These are phyloP conservation scores for Magnaporthiopsis poae DNA, from an alignment of 2,329 filamentous ascomycete species.

Conservation along the genomic window DNA sequence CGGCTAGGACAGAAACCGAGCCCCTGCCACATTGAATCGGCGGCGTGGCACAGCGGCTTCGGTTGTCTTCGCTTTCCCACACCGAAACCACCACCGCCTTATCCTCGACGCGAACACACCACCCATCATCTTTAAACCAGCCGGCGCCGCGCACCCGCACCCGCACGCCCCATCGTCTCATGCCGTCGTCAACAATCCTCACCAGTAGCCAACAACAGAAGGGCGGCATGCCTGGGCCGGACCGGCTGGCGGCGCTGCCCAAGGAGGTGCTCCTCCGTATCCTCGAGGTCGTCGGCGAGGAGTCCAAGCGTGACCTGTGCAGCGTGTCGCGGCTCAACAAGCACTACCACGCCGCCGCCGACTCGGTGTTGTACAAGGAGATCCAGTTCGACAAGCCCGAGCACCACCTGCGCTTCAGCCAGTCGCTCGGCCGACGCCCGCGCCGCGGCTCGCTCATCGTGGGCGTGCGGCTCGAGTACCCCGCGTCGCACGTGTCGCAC, in stretches of 20 bases:
- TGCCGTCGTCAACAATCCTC: not conserved
- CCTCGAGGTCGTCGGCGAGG: constrained; percentile 24
- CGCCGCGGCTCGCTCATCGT: constrained; percentile 30
- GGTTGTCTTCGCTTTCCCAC: too few species aligned
- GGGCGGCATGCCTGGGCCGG: constrained; percentile 2
- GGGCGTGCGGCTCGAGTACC: constrained; percentile 30
- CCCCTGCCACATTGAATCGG: too few species aligned
- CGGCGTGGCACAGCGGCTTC: too few species aligned
- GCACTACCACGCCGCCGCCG: constrained; percentile 33
- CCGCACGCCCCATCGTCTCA: not conserved
- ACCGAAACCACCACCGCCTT: too few species aligned
- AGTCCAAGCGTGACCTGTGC: constrained; percentile 30
- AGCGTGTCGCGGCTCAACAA: constrained; percentile 33
- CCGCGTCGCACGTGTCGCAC: constrained; percentile 32
- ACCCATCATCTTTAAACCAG: not conserved
- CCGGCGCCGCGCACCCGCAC: too few species aligned
- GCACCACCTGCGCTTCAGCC: constrained; percentile 37
- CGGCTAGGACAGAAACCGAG: too few species aligned
- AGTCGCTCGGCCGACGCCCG: constrained; percentile 35
- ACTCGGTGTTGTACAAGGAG: constrained; percentile 36
- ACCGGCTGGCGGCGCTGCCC: constrained; percentile 23
- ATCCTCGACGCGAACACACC: too few species aligned
- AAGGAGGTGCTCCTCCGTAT: constrained; percentile 31
- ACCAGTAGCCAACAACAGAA: too few species aligned
- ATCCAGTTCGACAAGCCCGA: constrained; percentile 37